Conservation (phyloP, 1,284 basidiomycete genomes). For the Malassezia equina region DNA sequence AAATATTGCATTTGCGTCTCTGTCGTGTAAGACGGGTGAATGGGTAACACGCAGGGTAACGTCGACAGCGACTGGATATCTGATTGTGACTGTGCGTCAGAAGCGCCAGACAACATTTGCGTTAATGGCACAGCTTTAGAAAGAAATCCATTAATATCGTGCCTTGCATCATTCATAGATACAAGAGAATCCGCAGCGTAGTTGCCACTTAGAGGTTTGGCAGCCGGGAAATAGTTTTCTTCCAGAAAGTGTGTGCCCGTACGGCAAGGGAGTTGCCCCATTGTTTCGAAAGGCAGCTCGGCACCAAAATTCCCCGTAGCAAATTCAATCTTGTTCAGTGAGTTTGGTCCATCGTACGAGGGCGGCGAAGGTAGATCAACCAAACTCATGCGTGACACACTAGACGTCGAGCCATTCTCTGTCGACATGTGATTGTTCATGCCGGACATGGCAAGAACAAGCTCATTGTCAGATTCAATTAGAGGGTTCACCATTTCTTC, state of each 20-base stretch:
- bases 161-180: slow-evolving; percentile 2
- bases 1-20: not conserved
- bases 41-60: slow-evolving; percentile 6
- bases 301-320: not conserved
- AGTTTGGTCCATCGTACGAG: not conserved
- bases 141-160: slow-evolving; percentile 10
- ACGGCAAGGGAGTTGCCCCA: not conserved
- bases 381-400: not conserved
- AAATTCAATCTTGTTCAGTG: not conserved
- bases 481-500: slow-evolving; percentile 13
- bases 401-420: not conserved
- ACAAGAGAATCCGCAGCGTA: slow-evolving; percentile 4
- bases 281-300: not conserved
- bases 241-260: not conserved
- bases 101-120: not conserved
- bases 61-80: not conserved
- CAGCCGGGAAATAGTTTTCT: not conserved
- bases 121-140: slow-evolving; percentile 8
- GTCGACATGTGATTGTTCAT: not conserved
- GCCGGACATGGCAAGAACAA: slow-evolving; percentile 1
- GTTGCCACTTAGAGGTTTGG: slow-evolving; percentile 3
- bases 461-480: slow-evolving; percentile 2
- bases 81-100: not conserved
- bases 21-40: not conserved
- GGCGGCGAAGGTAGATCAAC: not conserved